Evolutionary conservation across 441 rosid species (phyloP).

Genomic region (Brassica balearica): DNA sequence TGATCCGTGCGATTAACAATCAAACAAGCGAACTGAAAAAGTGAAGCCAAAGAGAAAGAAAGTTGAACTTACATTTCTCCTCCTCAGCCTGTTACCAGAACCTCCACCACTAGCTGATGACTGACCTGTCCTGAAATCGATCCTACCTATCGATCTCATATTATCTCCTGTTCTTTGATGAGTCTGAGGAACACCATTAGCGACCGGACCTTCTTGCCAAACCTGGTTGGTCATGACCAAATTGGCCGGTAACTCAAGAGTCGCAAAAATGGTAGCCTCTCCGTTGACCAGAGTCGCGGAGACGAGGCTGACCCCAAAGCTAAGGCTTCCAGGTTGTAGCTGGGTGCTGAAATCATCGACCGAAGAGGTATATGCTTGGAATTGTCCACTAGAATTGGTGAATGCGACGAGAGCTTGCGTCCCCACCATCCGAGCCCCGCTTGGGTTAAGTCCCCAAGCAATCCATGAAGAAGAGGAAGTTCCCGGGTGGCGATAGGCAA

Average conservation of each 20-base stretch:
- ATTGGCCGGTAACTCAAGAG: slow-evolving; percentile 43
- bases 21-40: neutral
- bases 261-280: slow-evolving; percentile 69
- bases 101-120: slow-evolving; percentile 41
- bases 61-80: slow-evolving; percentile 56
- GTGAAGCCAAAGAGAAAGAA: slow-evolving; percentile 42
- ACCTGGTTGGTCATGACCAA: slow-evolving; percentile 47
- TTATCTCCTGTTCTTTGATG: slow-evolving; percentile 42
- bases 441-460: slow-evolving; percentile 79
- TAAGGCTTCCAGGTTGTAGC: slow-evolving; percentile 39
- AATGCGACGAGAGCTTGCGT: slow-evolving; percentile 71
- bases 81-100: slow-evolving; percentile 41
- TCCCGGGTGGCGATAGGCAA: slow-evolving; percentile 66
- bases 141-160: slow-evolving; percentile 34
- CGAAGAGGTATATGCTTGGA: slow-evolving; percentile 47
- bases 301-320: slow-evolving; percentile 52
- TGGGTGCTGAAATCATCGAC: neutral
- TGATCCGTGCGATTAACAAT: neutral
- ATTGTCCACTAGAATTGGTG: slow-evolving; percentile 47
- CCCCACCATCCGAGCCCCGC: slow-evolving; percentile 47
- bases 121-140: slow-evolving; percentile 52
- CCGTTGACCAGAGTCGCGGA: slow-evolving; percentile 36
- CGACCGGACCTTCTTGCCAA: slow-evolving; percentile 62
- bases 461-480: slow-evolving; percentile 57
- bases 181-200: rapidly evolving